Percentiles rank a stretch among this genome's conserved stretches.
These are phyloP conservation scores for Arabidopsis hybrid DNA, from an alignment of 441 rosid genomes.

Conservation along the genomic window DNA sequence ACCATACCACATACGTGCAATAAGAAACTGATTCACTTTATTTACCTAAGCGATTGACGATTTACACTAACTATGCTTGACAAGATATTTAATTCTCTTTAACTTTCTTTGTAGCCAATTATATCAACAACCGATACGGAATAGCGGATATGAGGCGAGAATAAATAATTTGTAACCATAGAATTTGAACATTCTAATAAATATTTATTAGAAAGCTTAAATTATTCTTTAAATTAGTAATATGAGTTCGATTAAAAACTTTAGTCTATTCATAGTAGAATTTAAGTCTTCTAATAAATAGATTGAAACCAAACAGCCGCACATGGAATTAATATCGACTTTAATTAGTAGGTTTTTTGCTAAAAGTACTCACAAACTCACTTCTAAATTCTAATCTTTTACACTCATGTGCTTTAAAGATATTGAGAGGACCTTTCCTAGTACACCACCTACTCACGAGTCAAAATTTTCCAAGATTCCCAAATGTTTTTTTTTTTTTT, in stretches of 20 bases:
- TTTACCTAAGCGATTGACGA: neutral
- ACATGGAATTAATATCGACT: conserved; percentile 16
- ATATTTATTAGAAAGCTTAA: no score
- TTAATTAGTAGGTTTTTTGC: neutral
- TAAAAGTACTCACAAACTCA: neutral
- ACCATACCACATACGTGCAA: neutral
- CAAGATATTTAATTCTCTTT: neutral
- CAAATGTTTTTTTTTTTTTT: no score
- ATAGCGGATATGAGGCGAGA: no score
- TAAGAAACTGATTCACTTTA: neutral
- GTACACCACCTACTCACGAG: neutral
- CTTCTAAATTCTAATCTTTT: neutral
- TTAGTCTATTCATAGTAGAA: neutral
- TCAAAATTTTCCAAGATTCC: conserved; percentile 23
- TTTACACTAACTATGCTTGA: neutral
- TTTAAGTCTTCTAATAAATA: neutral
- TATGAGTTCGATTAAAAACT: neutral
- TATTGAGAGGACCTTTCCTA: neutral
- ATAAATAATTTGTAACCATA: no score
- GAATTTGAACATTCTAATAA: no score
- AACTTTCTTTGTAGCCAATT: neutral
- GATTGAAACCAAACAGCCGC: conserved; percentile 2
- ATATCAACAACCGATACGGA: neutral
- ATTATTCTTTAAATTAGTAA: no score
- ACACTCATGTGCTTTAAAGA: conserved; percentile 2